A percentile compares a stretch with the other conserved stretches of the same genome.
These are phyloP conservation scores for Apiotrichum domesticum DNA, from an alignment of 1,284 basidiomycete genomes.

Conservation along the genomic window DNA sequence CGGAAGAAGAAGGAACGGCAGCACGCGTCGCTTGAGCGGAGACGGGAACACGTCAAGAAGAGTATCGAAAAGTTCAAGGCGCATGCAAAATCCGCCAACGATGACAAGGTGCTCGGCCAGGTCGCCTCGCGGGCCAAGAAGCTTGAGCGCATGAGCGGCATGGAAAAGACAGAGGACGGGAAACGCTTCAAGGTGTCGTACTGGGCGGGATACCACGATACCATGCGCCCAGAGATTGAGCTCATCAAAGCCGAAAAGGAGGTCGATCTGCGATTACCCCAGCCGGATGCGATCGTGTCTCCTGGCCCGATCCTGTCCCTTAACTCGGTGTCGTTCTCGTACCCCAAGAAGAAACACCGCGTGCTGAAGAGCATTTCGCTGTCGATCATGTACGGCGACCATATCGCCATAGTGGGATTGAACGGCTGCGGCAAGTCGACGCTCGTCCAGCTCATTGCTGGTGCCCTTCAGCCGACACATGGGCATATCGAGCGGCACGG, in stretches of 20 bases:
- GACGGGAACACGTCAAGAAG: constrained; percentile 49
- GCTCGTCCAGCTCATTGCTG: constrained; percentile 56
- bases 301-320: constrained; percentile 55
- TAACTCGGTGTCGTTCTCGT: constrained; percentile 52
- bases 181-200: constrained; percentile 60
- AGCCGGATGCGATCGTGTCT: constrained; percentile 50
- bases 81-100: constrained; percentile 9
- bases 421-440: constrained; percentile 60
- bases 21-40: constrained; percentile 56
- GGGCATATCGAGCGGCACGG: constrained; percentile 60
- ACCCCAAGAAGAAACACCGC: constrained; percentile 36
- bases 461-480: constrained; percentile 51
- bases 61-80: constrained; percentile 14
- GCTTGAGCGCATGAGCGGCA: constrained; percentile 56
- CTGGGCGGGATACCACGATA: constrained; percentile 51
- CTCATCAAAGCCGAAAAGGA: constrained; percentile 53
- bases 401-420: constrained; percentile 57
- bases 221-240: constrained; percentile 51
- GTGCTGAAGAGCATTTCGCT: constrained; percentile 55
- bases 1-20: constrained; percentile 52
- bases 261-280: constrained; percentile 52
- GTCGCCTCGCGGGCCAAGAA: constrained; percentile 61
- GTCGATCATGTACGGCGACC: constrained; percentile 55
- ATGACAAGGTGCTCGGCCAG: constrained; percentile 18
- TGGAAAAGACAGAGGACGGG: constrained; percentile 52